Conservation (phyloP, 1,139 yeast genomes). For the Ashbya aceris region DNA sequence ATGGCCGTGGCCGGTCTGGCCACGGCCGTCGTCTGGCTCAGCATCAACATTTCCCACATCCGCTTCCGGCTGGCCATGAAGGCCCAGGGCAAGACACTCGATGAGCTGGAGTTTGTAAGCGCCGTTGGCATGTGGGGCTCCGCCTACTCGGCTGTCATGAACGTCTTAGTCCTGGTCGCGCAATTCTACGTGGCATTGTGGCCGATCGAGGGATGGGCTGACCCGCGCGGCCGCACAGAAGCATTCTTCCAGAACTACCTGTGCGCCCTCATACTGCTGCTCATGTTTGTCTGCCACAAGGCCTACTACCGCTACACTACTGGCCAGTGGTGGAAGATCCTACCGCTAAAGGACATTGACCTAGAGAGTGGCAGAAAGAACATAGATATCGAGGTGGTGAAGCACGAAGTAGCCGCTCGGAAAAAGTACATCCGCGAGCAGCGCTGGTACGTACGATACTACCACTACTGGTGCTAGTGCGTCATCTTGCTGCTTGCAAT, state of each 20-base stretch:
- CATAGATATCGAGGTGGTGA: conserved; percentile 33
- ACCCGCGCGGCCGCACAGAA: conserved; percentile 35
- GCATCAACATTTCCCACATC: conserved; percentile 67
- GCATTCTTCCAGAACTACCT: conserved; percentile 43
- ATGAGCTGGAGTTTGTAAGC: conserved; percentile 60
- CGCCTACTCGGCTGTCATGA: conserved; percentile 48
- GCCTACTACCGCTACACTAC: conserved; percentile 37
- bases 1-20: conserved; percentile 76
- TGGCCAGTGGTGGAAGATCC: conserved; percentile 32
- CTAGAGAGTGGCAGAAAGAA: conserved; percentile 42
- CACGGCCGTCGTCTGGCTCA: conserved; percentile 73
- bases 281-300: conserved; percentile 42
- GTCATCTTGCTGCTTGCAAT: background rate
- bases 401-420: conserved; percentile 20
- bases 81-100: conserved; percentile 51
- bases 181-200: conserved; percentile 80
- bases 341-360: conserved; percentile 38
- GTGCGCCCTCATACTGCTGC: conserved; percentile 40
- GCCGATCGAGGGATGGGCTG: conserved; percentile 74
- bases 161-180: conserved; percentile 55
- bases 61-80: conserved; percentile 70
- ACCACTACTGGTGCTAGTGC: conserved; percentile 39
- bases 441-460: conserved; percentile 31
- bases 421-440: conserved; percentile 16
- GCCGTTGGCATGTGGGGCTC: conserved; percentile 68